A percentile compares a stretch with the other conserved stretches of the same genome.
Evolutionary conservation across 306 rosid species (phyloP).

Genomic region (Pyrus betulifolia): DNA sequence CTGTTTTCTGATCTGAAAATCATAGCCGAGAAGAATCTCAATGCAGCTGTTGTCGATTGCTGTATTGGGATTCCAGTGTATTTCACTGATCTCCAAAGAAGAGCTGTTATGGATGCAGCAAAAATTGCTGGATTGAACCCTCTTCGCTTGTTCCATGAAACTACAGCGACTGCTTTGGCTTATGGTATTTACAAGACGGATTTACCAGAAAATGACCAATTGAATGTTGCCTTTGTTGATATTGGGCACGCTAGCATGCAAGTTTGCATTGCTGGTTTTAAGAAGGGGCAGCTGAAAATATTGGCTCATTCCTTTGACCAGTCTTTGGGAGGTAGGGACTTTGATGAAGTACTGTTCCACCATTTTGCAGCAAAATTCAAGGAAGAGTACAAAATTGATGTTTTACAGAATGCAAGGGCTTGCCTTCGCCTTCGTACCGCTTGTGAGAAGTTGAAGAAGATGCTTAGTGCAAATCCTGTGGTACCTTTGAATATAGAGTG

Average conservation of each 20-base stretch:
- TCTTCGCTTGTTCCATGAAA: slow-evolving; percentile 78
- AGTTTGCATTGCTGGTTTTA: slow-evolving; percentile 89
- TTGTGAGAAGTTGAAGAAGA: slow-evolving; percentile 88
- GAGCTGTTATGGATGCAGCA: slow-evolving; percentile 88
- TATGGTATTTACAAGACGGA: slow-evolving; percentile 96
- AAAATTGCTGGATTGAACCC: slow-evolving; percentile 88
- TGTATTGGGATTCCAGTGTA: slow-evolving; percentile 91
- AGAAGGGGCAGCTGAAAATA: slow-evolving; percentile 81
- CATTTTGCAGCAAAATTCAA: slow-evolving; percentile 75
- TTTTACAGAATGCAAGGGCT: slow-evolving; percentile 76
- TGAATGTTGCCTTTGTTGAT: slow-evolving; percentile 90
- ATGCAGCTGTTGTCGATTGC: slow-evolving; percentile 82
- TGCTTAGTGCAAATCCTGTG: slow-evolving; percentile 91
- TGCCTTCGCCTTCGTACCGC: slow-evolving; percentile 73
- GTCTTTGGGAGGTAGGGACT: slow-evolving; percentile 92
- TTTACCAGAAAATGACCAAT: slow-evolving; percentile 71
- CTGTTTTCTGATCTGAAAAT: slow-evolving; percentile 66
- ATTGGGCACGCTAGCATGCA: slow-evolving; percentile 96
- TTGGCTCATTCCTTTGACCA: slow-evolving; percentile 79
- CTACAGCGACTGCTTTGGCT: slow-evolving; percentile 90
- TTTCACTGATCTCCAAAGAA: slow-evolving; percentile 89
- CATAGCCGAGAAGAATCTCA: slow-evolving; percentile 75
- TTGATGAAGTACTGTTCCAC: slow-evolving; percentile 73
- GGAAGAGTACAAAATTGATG: slow-evolving; percentile 82
- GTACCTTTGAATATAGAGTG: slow-evolving; percentile 91